A percentile compares a stretch with the other conserved stretches of the same genome.
Evolutionary conservation across 495 filamentous ascomycete genomes (phyloP).

Genomic region (Podospora anserina): DNA sequence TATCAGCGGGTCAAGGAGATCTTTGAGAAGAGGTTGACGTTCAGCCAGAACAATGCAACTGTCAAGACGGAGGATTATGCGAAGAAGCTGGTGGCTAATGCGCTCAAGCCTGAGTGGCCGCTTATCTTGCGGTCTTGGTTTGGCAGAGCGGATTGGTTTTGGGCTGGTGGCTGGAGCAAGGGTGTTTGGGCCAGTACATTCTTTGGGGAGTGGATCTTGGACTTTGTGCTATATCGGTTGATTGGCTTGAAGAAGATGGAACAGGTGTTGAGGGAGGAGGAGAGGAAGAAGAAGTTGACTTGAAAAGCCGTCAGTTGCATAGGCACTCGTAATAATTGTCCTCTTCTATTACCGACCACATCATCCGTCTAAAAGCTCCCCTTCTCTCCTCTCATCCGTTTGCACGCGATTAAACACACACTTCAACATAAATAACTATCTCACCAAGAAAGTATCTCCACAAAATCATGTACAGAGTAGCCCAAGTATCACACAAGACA

Average conservation of each 20-base stretch:
- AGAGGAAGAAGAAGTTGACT: constrained; percentile 32
- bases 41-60: constrained; percentile 44
- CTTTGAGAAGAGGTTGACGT: constrained; percentile 44
- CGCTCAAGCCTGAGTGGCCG: constrained; percentile 37
- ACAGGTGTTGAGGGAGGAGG: constrained; percentile 35
- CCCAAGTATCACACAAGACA: too few species aligned
- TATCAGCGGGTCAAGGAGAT: constrained; percentile 40
- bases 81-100: constrained; percentile 33
- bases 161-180: constrained; percentile 40
- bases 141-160: constrained; percentile 49
- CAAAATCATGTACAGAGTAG: too few species aligned
- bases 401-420: too few species aligned
- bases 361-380: too few species aligned
- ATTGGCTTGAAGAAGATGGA: constrained; percentile 41
- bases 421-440: too few species aligned
- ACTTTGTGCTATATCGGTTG: constrained; percentile 35
- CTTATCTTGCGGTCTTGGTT: constrained; percentile 38
- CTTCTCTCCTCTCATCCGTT: too few species aligned
- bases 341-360: too few species aligned
- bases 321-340: too few species aligned
- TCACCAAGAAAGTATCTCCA: too few species aligned
- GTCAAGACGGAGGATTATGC: constrained; percentile 42
- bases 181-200: constrained; percentile 30
- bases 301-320: constrained; percentile 9
- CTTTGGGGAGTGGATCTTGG: constrained; percentile 45